Conservation (phyloP, 2,329 filamentous ascomycete species). For the Ceratocystis cubensis region DNA sequence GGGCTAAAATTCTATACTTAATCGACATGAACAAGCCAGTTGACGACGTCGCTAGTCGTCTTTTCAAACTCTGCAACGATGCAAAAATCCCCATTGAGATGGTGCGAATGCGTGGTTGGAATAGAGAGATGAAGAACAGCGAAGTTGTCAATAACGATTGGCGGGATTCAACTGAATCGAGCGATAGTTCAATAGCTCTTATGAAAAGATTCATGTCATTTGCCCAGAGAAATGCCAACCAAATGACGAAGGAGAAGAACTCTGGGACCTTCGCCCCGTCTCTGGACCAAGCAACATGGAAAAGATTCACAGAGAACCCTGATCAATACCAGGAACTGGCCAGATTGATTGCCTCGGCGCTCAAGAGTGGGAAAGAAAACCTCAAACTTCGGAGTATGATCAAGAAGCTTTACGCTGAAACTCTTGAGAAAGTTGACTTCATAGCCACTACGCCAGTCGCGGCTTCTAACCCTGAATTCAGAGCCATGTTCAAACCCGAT, state of each 20-base stretch:
- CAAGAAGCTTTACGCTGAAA: conserved; percentile 30
- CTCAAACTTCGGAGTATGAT: conserved; percentile 28
- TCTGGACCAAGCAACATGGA: conserved; percentile 34
- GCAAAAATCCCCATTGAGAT: conserved; percentile 29
- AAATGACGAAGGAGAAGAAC: neutral
- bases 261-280: conserved; percentile 27
- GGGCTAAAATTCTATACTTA: conserved; percentile 32
- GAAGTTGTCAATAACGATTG: conserved; percentile 25
- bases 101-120: conserved; percentile 33
- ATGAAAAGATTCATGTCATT: conserved; percentile 29
- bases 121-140: conserved; percentile 29
- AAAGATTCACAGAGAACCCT: conserved; percentile 29
- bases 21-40: conserved; percentile 38
- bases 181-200: conserved; percentile 11
- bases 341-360: conserved; percentile 28
- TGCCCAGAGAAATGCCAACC: conserved; percentile 17
- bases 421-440: conserved; percentile 32
- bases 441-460: conserved; percentile 37
- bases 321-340: conserved; percentile 29
- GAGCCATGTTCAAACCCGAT: conserved; percentile 57
- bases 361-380: conserved; percentile 22
- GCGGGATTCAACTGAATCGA: conserved; percentile 4
- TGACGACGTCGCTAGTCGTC: conserved; percentile 35
- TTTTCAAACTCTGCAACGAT: conserved; percentile 29
- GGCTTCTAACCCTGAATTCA: conserved; percentile 29